Conservation (phyloP, 2,329 filamentous ascomycete species). For the Neospermospora avenae region DNA sequence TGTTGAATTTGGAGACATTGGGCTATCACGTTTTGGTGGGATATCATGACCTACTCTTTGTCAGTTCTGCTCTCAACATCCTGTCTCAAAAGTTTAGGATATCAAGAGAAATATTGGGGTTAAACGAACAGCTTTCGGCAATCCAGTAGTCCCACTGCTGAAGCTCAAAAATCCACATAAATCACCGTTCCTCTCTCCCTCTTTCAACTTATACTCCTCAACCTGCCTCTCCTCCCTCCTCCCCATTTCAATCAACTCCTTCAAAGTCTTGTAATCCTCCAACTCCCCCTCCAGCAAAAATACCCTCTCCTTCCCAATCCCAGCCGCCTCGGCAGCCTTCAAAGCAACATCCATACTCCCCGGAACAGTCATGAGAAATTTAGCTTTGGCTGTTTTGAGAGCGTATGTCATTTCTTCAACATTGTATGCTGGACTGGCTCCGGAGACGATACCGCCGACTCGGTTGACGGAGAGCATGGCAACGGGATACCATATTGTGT, state of each 20-base stretch:
- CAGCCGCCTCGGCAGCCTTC: slow-evolving; percentile 51
- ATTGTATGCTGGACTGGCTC: slow-evolving; percentile 63
- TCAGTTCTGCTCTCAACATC: slow-evolving; percentile 9
- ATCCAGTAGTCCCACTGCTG: slow-evolving; percentile 56
- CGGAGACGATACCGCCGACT: slow-evolving; percentile 53
- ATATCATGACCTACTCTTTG: slow-evolving; percentile 30
- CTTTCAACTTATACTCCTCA: slow-evolving; percentile 46
- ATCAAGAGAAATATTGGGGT: not conserved
- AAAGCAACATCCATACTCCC: slow-evolving; percentile 52
- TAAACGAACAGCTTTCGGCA: slow-evolving; percentile 40
- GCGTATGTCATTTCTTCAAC: slow-evolving; percentile 67
- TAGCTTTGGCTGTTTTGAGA: slow-evolving; percentile 53
- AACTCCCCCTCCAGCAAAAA: slow-evolving; percentile 55
- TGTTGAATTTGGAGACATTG: slow-evolving; percentile 53
- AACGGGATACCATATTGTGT: slow-evolving; percentile 66
- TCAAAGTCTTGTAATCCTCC: slow-evolving; percentile 47
- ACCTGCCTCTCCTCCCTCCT: slow-evolving; percentile 41
- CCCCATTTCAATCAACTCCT: slow-evolving; percentile 38
- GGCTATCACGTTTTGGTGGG: slow-evolving; percentile 37
- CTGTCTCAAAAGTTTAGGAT: not conserved
- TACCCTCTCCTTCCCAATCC: slow-evolving; percentile 48
- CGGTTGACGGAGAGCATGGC: slow-evolving; percentile 55
- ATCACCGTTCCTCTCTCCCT: slow-evolving; percentile 53
- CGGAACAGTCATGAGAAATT: slow-evolving; percentile 55
- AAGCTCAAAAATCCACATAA: slow-evolving; percentile 49